A percentile compares a stretch with the other conserved stretches of the same genome.
Conservation (phyloP, 257 asterid genomes). For the Haberlea rhodopensis region DNA sequence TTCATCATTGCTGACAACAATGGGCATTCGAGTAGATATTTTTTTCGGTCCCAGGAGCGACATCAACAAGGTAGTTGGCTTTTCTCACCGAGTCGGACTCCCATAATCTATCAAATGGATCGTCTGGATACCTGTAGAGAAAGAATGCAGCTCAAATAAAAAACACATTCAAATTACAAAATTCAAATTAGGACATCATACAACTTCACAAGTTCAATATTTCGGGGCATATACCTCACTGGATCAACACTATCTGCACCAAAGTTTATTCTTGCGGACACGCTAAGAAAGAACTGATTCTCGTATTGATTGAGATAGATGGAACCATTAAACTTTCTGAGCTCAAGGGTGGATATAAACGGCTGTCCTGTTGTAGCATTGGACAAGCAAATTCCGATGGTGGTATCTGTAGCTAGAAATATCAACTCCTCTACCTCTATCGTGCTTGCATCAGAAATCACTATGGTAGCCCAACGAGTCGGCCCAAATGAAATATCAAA, state of each 20-base stretch:
- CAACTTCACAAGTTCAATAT: neutral
- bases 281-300: slow-evolving; percentile 72
- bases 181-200: neutral
- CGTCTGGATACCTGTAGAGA: slow-evolving; percentile 59
- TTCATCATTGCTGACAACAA: slow-evolving; percentile 58
- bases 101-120: slow-evolving; percentile 96
- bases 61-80: slow-evolving; percentile 94
- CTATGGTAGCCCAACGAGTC: slow-evolving; percentile 89
- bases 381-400: slow-evolving; percentile 79
- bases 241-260: slow-evolving; percentile 78
- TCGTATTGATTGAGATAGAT: slow-evolving; percentile 59
- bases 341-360: slow-evolving; percentile 95
- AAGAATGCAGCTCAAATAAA: neutral
- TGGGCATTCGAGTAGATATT: slow-evolving; percentile 68
- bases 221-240: slow-evolving; percentile 43
- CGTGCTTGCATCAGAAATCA: slow-evolving; percentile 74
- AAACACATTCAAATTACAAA: neutral
- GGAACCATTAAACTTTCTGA: slow-evolving; percentile 90
- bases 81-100: slow-evolving; percentile 70
- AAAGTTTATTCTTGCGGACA: slow-evolving; percentile 91
- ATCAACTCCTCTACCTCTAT: slow-evolving; percentile 77
- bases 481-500: slow-evolving; percentile 90
- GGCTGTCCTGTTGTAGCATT: slow-evolving; percentile 98
- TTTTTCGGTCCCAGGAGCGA: slow-evolving; percentile 89
- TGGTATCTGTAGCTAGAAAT: slow-evolving; percentile 80